Evolutionary conservation across 2,329 filamentous ascomycete genomes (phyloP).

Genomic region (Harringtonia aguacate): DNA sequence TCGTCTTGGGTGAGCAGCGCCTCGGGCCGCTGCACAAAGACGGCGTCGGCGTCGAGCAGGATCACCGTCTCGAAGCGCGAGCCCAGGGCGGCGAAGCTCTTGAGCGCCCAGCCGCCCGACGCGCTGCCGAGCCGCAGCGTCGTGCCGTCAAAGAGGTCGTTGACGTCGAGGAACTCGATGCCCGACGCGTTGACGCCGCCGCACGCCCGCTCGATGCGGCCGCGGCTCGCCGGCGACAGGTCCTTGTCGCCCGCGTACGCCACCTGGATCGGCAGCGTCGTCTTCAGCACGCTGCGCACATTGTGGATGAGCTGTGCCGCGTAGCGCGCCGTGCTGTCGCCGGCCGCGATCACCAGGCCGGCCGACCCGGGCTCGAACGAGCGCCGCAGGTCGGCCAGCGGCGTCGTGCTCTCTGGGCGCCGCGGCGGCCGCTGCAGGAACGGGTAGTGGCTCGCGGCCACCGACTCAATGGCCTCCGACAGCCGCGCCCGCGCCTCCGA

Average conservation of each 20-base stretch:
- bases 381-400: neutral
- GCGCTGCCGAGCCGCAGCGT: neutral
- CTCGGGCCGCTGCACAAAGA: constrained; percentile 3
- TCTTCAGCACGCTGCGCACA: neutral
- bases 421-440: neutral
- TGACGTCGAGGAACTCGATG: constrained; percentile 2
- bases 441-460: neutral
- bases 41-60: constrained; percentile 4
- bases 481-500: neutral
- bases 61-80: constrained; percentile 4
- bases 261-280: constrained; percentile 3
- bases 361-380: neutral
- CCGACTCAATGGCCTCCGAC: neutral
- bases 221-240: neutral
- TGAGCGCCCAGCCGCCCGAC: constrained; percentile 1
- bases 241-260: constrained; percentile 2
- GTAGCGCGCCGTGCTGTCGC: constrained; percentile 1
- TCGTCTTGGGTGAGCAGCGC: neutral
- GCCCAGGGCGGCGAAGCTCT: constrained; percentile 4
- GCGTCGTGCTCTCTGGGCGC: neutral
- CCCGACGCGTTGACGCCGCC: neutral
- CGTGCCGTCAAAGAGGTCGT: neutral
- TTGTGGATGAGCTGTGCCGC: neutral
- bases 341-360: constrained; percentile 2
- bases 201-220: neutral